A percentile compares a stretch with the other conserved stretches of the same genome.
Evolutionary conservation across 768 basidiomycete species (phyloP).

Genomic region (Boletus subparvulus): DNA sequence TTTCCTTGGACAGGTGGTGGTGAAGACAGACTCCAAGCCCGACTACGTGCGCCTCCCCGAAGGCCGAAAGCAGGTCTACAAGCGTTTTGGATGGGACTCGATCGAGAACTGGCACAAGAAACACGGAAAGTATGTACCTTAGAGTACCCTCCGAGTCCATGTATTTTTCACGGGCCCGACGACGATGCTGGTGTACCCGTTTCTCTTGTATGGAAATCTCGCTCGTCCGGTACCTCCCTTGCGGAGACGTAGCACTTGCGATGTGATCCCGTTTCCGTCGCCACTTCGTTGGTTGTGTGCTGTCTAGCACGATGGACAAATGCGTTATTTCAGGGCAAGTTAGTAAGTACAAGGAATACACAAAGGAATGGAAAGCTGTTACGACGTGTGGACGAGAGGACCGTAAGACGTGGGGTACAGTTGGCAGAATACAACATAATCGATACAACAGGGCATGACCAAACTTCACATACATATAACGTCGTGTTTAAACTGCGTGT

Average conservation of each 20-base stretch:
- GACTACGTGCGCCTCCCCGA: constrained; percentile 63
- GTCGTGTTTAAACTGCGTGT: constrained; percentile 29
- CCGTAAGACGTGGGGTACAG: background rate
- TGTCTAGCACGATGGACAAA: background rate
- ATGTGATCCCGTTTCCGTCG: too few relatives aligned
- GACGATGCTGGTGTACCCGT: too few relatives aligned
- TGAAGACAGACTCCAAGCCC: constrained; percentile 52
- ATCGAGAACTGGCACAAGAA: constrained; percentile 64
- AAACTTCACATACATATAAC: background rate
- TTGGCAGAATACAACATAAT: background rate
- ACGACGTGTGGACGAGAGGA: constrained; percentile 4
- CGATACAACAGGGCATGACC: constrained; percentile 2
- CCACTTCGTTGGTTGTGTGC: too few relatives aligned
- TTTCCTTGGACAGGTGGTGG: constrained; percentile 38
- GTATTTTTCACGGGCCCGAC: too few relatives aligned
- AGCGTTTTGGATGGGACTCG: constrained; percentile 44
- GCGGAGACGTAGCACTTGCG: too few relatives aligned
- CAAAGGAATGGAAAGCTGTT: constrained; percentile 8
- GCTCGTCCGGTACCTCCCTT: too few relatives aligned
- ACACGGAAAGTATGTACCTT: constrained; percentile 40
- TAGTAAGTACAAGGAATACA: constrained; percentile 3
- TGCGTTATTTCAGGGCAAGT: background rate
- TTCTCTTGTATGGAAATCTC: background rate
- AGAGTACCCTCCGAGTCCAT: background rate
- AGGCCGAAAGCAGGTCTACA: constrained; percentile 48